These are phyloP conservation scores for Thalia dealbata DNA, from an alignment of 176 grass and related monocot species.

Conservation along the genomic window DNA sequence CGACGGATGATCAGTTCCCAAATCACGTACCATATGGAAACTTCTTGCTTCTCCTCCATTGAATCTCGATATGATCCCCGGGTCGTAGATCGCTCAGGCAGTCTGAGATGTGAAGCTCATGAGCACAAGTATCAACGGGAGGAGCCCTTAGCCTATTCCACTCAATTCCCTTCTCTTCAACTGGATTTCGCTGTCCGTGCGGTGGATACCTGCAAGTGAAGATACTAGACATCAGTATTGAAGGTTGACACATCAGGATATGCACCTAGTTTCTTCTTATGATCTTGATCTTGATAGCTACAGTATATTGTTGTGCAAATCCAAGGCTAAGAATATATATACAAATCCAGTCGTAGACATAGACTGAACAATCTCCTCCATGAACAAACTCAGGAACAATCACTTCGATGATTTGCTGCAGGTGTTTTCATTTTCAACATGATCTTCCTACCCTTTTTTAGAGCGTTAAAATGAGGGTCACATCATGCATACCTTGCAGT, in stretches of 20 bases:
- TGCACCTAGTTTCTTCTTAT: too few species aligned
- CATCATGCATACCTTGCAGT: constrained; percentile 49
- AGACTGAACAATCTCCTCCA: background rate
- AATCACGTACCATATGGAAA: constrained; percentile 76
- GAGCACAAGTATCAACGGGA: constrained; percentile 41
- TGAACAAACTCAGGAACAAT: background rate
- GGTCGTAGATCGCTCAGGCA: constrained; percentile 66
- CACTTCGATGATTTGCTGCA: background rate
- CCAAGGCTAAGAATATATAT: too few species aligned
- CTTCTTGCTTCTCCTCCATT: constrained; percentile 95
- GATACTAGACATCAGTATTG: background rate
- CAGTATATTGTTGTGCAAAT: too few species aligned
- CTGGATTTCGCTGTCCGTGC: constrained; percentile 53
- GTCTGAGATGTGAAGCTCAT: constrained; percentile 70
- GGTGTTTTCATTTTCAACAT: background rate
- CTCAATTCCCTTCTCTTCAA: constrained; percentile 58
- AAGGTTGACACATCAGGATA: background rate
- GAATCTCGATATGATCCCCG: constrained; percentile 82
- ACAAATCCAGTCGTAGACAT: background rate
- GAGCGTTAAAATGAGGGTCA: background rate
- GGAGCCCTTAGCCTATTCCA: constrained; percentile 82
- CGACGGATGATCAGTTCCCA: background rate
- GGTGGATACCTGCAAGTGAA: constrained; percentile 59
- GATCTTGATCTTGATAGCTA: too few species aligned
- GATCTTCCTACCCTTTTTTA: background rate